Evolutionary conservation across 1,284 basidiomycete species (phyloP).

Genomic region (Dichomitus squalens): DNA sequence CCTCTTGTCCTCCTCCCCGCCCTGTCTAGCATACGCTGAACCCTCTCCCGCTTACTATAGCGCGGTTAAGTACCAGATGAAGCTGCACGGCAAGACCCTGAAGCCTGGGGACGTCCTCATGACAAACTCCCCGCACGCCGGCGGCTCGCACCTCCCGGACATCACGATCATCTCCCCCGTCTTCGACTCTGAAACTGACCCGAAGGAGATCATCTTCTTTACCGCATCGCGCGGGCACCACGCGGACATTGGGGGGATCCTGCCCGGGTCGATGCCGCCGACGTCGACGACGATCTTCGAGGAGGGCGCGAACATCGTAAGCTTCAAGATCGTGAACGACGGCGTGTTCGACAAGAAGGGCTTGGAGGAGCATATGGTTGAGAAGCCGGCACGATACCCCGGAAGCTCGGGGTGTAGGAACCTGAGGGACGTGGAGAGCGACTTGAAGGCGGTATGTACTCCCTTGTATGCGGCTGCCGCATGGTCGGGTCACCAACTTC

Average conservation of each 20-base stretch:
- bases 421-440: conserved; percentile 88
- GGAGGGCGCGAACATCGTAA: conserved; percentile 91
- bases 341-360: conserved; percentile 83
- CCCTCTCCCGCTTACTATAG: conserved; percentile 39
- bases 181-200: conserved; percentile 53
- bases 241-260: conserved; percentile 77
- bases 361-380: conserved; percentile 79
- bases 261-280: conserved; percentile 94
- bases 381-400: conserved; percentile 84
- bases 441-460: conserved; percentile 79
- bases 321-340: conserved; percentile 89
- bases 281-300: conserved; percentile 89
- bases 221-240: conserved; percentile 90
- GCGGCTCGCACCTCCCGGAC: conserved; percentile 87
- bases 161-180: conserved; percentile 92
- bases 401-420: conserved; percentile 85
- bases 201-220: conserved; percentile 86
- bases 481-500: background rate
- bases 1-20: background rate
- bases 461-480: background rate
- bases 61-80: conserved; percentile 90
- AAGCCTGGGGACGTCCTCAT: conserved; percentile 90
- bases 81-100: conserved; percentile 63
- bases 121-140: conserved; percentile 89
- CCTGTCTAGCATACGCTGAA: background rate